phyloP scores from a whole-genome alignment of 2,329 filamentous ascomycete species.

The Elsinoe perseae region DNA sequence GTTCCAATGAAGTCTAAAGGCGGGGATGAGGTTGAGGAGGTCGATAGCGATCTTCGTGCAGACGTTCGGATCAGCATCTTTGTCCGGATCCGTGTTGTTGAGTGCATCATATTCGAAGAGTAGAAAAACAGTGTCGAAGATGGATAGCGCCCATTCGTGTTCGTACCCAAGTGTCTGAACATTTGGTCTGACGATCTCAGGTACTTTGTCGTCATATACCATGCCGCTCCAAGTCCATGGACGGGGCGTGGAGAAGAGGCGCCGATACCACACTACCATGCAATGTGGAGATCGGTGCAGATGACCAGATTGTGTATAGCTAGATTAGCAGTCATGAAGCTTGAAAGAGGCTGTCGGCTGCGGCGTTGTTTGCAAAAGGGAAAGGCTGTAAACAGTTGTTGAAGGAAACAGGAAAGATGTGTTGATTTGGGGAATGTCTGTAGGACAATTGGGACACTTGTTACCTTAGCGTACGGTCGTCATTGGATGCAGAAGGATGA shows the following conservation, averaged over 20 bases:
- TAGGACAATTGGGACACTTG: not conserved
- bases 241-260: not conserved
- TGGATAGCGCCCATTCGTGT: conserved; percentile 14
- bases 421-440: not conserved
- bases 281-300: not conserved
- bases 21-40: conserved; percentile 6
- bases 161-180: conserved; percentile 13
- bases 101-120: conserved; percentile 13
- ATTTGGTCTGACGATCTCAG: conserved; percentile 13
- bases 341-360: not conserved
- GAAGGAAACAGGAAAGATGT: not conserved
- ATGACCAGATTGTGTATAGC: not conserved
- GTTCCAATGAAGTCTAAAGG: conserved; percentile 14
- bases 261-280: conserved; percentile 12
- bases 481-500: not conserved
- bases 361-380: not conserved
- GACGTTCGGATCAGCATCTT: not conserved
- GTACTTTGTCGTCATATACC: conserved; percentile 11
- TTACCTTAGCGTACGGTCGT: not conserved
- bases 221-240: conserved; percentile 9
- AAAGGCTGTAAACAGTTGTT: not conserved
- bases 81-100: conserved; percentile 2
- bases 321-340: not conserved
- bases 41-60: conserved; percentile 9
- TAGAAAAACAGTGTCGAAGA: conserved; percentile 10